Base-by-base conservation (phyloP, 129 eudicot species). In the Cynara cardunculus region DNA sequence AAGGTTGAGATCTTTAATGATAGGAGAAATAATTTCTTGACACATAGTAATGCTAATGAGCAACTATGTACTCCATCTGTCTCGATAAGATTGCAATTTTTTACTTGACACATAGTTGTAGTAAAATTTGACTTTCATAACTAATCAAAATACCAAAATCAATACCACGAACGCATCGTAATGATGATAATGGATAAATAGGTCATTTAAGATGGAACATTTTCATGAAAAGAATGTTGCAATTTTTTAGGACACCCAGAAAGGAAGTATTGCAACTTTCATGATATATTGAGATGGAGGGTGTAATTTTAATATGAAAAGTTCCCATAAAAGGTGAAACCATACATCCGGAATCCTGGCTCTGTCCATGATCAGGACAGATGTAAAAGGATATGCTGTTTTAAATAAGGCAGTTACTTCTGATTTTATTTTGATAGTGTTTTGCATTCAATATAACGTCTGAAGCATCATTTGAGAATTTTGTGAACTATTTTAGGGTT, bases 401-500 rank as follows among this genome's bases (percentile, higher is more conserved):
- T 73, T 65, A n/a, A 65, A 37, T n/a, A 64, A 39, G 67, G 64
- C 73, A 26, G 22, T 34, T 26, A 37, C 13, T 62, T 61, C 65
- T 21, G 25, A 32, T 61, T 32, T 56, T 79, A 56, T 79, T 46
- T 49, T 46, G 31, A 21, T 49, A 68, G 71, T 31, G 31, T 80
- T 64, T 25, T 74, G 59, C 65, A 53, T 69, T 71, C 59, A 70
- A 76, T 79, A 67, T 86, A 66, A 72, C 64, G 46, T 77, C 46
- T 74, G 73, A 18, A 75, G 37, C 66, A 76, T 73, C 66, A 34
- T 73, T 81, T 71, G 76, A 65, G n/a, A 74, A 44, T 53, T 31
- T 81, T 69, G 35, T 84, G 56, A 53, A 53, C 77, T 70, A 49
- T 78, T 26, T 27, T 83, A 94, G 99, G 92, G 99, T 95, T 77